Percentiles rank a stretch among this genome's conserved stretches.
Evolutionary conservation across 2,329 filamentous ascomycete genomes (phyloP).

Genomic region (Stachybotrys elegans): DNA sequence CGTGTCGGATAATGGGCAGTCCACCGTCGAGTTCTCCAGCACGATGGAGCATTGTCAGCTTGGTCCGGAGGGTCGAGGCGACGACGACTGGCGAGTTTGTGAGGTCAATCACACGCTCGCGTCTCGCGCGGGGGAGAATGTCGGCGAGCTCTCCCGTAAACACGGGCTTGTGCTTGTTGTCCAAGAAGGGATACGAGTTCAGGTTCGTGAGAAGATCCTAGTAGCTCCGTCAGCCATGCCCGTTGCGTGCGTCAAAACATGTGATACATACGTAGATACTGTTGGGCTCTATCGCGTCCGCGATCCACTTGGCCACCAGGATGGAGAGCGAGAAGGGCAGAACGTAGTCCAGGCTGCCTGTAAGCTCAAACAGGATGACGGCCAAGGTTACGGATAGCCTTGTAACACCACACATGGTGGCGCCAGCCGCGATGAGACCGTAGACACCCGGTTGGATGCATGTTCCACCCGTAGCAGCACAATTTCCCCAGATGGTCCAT

Average conservation of each 20-base stretch:
- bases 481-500: constrained; percentile 69
- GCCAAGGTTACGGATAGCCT: constrained; percentile 87
- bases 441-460: constrained; percentile 98
- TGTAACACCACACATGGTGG: constrained; percentile 97
- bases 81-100: constrained; percentile 74
- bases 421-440: constrained; percentile 86
- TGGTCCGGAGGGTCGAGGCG: constrained; percentile 69
- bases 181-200: constrained; percentile 96
- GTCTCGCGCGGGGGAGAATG: constrained; percentile 71
- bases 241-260: no score
- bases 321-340: constrained; percentile 90
- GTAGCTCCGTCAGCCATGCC: no score
- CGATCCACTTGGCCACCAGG: constrained; percentile 95
- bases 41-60: constrained; percentile 76
- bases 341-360: constrained; percentile 90
- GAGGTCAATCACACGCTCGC: constrained; percentile 82
- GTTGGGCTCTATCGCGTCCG: constrained; percentile 87
- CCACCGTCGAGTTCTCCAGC: constrained; percentile 90
- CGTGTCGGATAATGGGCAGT: constrained; percentile 76
- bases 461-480: constrained; percentile 66
- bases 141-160: constrained; percentile 87
- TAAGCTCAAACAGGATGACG: constrained; percentile 93
- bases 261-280: constrained; percentile 86
- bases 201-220: constrained; percentile 89
- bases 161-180: constrained; percentile 88